Evolutionary conservation across 2,329 filamentous ascomycete species (phyloP).

Genomic region (Alternaria hordeiaustralica): DNA sequence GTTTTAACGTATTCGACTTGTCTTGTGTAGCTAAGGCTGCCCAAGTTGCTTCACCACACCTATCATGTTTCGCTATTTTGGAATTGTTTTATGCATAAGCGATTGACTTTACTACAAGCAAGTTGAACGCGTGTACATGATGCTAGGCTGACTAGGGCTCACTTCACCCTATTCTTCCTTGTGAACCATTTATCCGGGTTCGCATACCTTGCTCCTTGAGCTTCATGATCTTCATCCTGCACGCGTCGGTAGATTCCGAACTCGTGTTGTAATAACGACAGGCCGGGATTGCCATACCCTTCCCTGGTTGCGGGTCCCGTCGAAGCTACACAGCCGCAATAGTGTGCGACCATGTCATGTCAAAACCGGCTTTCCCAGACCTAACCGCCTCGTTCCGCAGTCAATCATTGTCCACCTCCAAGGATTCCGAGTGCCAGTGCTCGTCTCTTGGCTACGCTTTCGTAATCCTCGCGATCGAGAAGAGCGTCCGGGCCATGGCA

Average conservation of each 20-base stretch:
- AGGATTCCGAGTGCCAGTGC: constrained; percentile 3
- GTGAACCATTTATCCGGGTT: constrained; percentile 1
- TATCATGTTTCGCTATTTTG: constrained; percentile 9
- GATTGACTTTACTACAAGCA: neutral
- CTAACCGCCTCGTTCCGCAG: constrained; percentile 1
- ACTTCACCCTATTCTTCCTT: neutral
- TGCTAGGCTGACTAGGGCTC: neutral
- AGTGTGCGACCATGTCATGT: constrained; percentile 4
- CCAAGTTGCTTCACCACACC: constrained; percentile 8
- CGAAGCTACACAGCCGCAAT: constrained; percentile 9
- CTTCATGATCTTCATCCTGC: neutral
- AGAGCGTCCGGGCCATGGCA: constrained; percentile 5
- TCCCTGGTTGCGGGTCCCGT: constrained; percentile 6
- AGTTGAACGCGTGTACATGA: constrained; percentile 9
- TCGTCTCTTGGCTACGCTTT: neutral
- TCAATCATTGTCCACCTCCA: constrained; percentile 5
- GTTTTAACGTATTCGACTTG: constrained; percentile 4
- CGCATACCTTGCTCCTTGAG: neutral
- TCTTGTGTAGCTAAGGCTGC: constrained; percentile 4
- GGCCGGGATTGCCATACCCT: constrained; percentile 2
- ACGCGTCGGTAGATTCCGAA: constrained; percentile 5
- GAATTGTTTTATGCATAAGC: constrained; percentile 6
- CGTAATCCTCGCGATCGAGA: constrained; percentile 13
- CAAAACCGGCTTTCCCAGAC: constrained; percentile 5
- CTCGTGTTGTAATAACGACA: constrained; percentile 10